Base-by-base conservation (phyloP, 768 basidiomycete genomes). In the Lactarius evosmus region DNA sequence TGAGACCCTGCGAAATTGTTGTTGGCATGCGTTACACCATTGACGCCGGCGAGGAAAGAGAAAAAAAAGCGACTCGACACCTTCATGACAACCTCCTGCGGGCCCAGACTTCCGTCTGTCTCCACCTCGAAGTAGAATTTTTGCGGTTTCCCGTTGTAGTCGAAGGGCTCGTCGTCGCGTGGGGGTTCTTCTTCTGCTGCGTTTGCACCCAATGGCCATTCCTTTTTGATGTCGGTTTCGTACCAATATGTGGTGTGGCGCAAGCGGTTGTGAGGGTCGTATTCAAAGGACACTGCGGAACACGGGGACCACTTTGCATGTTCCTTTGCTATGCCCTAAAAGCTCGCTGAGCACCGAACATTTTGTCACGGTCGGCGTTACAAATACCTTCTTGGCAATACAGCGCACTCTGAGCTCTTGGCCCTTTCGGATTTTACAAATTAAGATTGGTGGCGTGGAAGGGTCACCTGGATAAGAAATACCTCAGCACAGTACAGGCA, bases 221-320 rank as follows among this genome's bases (percentile, higher is more conserved):
- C 97, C 3, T 75, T 81, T 34, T 85, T 84, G 67, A 84, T 80
- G 69, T 95, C 86, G 27, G 79, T 82, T 75, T 99, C 97, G 72
- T 81, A 93, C 97, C 97, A 98, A 75, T 97, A 86, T 2, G 89
- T 86, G 3, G 97, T 98, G 76, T 99, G 97, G 58, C 95, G 86
- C 34, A 99, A 80, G 74, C 94, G 94, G 78, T 99, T 99, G 79
- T 98, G 83, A 14, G 97, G 97, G 75, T 99, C 97, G 67, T 99
- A 99, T 77, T 99, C 97, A 68, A 96, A 98, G 8, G 88, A 85
- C 19, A 99, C 88, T 8, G 97, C 94, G 1, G 94, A 91, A 65
- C 95, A 91, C 14, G 97, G 96, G 0, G 94, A 96, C 93, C 96
- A 99, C 77, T 99, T 99, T 14, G 97, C 95, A 72, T 99, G 97